phyloP scores from a whole-genome alignment of 2,329 filamentous ascomycete genomes.

The Epichloe sibirici region DNA sequence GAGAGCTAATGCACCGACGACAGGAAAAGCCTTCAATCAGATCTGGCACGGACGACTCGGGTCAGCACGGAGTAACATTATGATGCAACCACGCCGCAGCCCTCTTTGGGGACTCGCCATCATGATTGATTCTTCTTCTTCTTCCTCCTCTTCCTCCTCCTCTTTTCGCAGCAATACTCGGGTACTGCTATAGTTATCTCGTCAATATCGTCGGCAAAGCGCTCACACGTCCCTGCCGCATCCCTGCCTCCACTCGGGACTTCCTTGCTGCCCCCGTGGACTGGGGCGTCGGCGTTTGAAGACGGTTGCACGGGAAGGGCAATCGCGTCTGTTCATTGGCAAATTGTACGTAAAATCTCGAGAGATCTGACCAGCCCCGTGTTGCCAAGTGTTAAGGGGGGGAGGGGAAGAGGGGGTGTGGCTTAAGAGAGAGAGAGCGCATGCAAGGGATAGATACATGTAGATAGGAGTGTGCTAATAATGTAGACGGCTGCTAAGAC shows the following conservation, averaged over 20 bases:
- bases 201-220: neutral
- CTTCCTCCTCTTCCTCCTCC: neutral
- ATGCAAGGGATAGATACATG: neutral
- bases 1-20: slow-evolving; percentile 11
- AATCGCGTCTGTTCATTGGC: neutral
- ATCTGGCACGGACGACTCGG: neutral
- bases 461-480: too few relatives aligned
- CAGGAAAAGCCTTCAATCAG: neutral
- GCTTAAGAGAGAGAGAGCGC: neutral
- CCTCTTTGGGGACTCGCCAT: neutral
- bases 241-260: neutral
- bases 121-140: neutral
- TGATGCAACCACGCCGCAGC: neutral
- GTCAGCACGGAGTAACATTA: neutral
- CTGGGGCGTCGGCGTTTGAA: neutral
- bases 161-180: too few relatives aligned
- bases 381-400: neutral
- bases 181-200: neutral
- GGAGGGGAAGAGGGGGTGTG: neutral
- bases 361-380: slow-evolving; percentile 4
- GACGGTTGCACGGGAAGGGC: neutral
- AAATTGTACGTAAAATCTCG: slow-evolving; percentile 3
- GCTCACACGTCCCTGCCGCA: neutral
- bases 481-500: too few relatives aligned
- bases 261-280: neutral